phyloP scores from a whole-genome alignment of 2,329 filamentous ascomycete species.

The Stemphylium beticola region DNA sequence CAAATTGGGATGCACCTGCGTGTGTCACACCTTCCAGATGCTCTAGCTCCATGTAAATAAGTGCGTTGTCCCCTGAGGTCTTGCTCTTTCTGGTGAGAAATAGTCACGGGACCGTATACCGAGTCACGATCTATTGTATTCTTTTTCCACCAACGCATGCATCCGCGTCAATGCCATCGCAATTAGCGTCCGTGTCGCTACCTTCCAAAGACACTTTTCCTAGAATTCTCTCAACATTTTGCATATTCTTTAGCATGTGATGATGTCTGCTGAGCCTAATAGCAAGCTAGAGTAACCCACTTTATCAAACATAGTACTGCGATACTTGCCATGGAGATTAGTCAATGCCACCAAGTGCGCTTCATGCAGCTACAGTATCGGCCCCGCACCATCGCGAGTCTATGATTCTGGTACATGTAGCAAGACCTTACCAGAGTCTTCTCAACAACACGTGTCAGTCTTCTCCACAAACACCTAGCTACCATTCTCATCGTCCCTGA shows the following conservation, averaged over 20 bases:
- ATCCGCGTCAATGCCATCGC: not conserved
- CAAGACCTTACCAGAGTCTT: not conserved
- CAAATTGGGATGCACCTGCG: slow-evolving; percentile 5
- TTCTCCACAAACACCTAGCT: not conserved
- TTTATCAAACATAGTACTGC: not conserved
- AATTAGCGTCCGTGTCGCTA: not conserved
- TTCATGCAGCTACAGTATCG: slow-evolving; percentile 2
- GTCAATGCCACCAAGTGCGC: not conserved
- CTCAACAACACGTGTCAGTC: slow-evolving; percentile 1
- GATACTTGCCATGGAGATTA: not conserved
- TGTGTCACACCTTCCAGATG: slow-evolving; percentile 1
- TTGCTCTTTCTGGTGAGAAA: slow-evolving; percentile 4
- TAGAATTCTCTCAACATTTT: slow-evolving; percentile 1
- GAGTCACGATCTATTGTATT: not conserved
- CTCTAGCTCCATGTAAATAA: not conserved
- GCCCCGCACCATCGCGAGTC: slow-evolving; percentile 4
- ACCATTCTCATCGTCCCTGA: not conserved
- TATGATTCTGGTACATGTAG: not conserved
- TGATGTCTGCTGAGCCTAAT: not conserved
- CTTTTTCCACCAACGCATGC: slow-evolving; percentile 5
- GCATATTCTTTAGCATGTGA: slow-evolving; percentile 3
- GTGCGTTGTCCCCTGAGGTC: not conserved
- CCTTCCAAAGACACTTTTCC: not conserved
- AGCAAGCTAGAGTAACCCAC: not conserved
- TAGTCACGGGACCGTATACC: not conserved